Percentiles rank a stretch among this genome's conserved stretches.
phyloP scores from a whole-genome alignment of 164 flowering plant species.

The Macadamia tetraphylla region DNA sequence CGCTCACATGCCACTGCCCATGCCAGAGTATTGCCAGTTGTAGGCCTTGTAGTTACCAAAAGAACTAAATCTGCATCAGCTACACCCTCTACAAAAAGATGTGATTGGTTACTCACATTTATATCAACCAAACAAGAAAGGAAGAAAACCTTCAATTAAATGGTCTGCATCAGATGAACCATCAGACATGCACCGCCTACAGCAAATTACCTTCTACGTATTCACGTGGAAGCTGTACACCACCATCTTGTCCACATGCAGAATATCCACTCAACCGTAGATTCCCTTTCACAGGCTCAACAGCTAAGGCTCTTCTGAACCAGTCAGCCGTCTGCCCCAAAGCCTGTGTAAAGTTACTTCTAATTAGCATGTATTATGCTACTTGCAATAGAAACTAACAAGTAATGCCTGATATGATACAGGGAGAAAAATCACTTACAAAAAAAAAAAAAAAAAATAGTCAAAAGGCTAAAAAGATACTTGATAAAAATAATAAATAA shows the following conservation, averaged over 20 bases:
- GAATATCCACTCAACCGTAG: conserved; percentile 96
- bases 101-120: conserved; percentile 1
- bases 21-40: conserved; percentile 98
- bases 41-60: conserved; percentile 94
- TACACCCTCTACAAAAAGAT: conserved; percentile 69
- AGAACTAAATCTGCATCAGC: conserved; percentile 91
- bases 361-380: conserved; percentile 4
- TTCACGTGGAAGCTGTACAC: conserved; percentile 94
- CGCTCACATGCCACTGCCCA: conserved; percentile 99
- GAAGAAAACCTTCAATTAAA: not conserved
- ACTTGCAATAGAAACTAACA: too few species aligned
- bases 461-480: too few species aligned
- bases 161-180: not conserved
- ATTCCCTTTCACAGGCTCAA: conserved; percentile 95
- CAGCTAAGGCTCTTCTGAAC: conserved; percentile 91
- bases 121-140: not conserved
- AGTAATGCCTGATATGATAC: too few species aligned
- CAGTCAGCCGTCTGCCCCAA: conserved; percentile 91
- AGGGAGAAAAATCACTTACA: too few species aligned
- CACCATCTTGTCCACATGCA: conserved; percentile 99
- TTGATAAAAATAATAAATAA: too few species aligned
- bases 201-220: conserved; percentile 83
- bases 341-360: conserved; percentile 49
- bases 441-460: too few species aligned
- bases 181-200: not conserved